Conservation (phyloP, 2,329 filamentous ascomycete species). For the Colletotrichum liaoningense region DNA sequence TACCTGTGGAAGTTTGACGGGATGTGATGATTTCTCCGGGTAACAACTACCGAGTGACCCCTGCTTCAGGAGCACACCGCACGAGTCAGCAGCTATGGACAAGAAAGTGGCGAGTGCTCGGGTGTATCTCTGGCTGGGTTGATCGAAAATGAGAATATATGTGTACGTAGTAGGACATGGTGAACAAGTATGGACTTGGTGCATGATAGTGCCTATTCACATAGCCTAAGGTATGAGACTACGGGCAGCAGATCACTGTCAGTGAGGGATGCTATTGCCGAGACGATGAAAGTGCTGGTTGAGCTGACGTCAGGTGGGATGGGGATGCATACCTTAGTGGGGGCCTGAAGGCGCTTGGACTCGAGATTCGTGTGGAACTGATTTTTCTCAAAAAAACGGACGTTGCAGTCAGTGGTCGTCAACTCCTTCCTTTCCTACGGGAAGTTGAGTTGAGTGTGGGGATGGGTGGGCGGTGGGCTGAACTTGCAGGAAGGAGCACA, state of each 20-base stretch:
- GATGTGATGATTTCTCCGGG: neutral
- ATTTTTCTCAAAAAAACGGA: neutral
- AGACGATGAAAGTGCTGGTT: no score
- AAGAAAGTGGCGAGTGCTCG: neutral
- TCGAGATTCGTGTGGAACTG: neutral
- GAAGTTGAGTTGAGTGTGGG: neutral
- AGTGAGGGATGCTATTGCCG: no score
- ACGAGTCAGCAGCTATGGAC: neutral
- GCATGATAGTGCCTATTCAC: no score
- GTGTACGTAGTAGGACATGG: no score
- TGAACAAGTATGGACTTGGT: no score
- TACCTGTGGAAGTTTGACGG: neutral
- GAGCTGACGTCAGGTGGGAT: neutral
- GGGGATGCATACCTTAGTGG: no score
- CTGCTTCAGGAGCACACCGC: neutral
- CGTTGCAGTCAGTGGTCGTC: neutral
- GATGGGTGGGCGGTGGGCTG: neutral
- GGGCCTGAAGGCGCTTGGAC: neutral
- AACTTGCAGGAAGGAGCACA: neutral
- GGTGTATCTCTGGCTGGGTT: neutral
- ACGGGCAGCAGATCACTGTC: no score
- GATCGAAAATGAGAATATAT: no score
- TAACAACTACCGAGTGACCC: neutral
- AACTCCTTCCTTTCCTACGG: neutral
- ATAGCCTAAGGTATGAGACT: no score